These are phyloP conservation scores for Candida nemodendra DNA, from an alignment of 805 yeast species.

Conservation along the genomic window DNA sequence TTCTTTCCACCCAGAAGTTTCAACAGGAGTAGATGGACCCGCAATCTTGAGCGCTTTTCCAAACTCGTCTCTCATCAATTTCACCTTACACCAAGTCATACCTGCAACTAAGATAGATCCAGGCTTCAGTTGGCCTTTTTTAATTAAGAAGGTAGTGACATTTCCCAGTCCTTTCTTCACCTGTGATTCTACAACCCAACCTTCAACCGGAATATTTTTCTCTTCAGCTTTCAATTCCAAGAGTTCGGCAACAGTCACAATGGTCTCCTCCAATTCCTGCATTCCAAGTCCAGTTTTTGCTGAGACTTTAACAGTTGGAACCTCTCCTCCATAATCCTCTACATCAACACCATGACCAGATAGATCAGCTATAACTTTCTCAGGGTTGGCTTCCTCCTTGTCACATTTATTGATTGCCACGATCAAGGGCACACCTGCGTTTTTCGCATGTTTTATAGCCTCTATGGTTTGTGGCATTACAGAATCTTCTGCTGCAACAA, in stretches of 20 bases:
- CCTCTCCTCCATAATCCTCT: conserved; percentile 94
- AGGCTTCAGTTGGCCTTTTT: conserved; percentile 69
- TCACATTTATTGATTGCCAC: conserved; percentile 95
- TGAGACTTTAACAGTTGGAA: conserved; percentile 82
- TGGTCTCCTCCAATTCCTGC: conserved; percentile 86
- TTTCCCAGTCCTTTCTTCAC: conserved; percentile 80
- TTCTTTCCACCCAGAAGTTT: conserved; percentile 91
- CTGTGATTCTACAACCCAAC: conserved; percentile 87
- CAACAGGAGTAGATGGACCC: conserved; percentile 86
- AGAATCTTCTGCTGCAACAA: conserved; percentile 96
- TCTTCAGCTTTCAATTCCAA: conserved; percentile 69
- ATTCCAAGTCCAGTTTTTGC: conserved; percentile 89
- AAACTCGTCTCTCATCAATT: conserved; percentile 70
- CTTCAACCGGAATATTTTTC: conserved; percentile 62
- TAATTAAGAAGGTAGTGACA: conserved; percentile 80
- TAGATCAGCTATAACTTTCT: conserved; percentile 74
- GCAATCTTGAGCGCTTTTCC: conserved; percentile 66
- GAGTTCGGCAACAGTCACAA: conserved; percentile 80
- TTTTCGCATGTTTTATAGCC: conserved; percentile 89
- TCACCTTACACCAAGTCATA: conserved; percentile 78
- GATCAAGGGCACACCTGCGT: conserved; percentile 76
- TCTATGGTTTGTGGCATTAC: conserved; percentile 97
- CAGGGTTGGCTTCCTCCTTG: conserved; percentile 70
- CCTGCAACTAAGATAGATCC: conserved; percentile 87
- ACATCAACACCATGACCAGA: conserved; percentile 76